Percentiles rank a stretch among this genome's conserved stretches.
These are phyloP conservation scores for Eutrema salsugineum DNA, from an alignment of 441 rosid species.

Conservation along the genomic window DNA sequence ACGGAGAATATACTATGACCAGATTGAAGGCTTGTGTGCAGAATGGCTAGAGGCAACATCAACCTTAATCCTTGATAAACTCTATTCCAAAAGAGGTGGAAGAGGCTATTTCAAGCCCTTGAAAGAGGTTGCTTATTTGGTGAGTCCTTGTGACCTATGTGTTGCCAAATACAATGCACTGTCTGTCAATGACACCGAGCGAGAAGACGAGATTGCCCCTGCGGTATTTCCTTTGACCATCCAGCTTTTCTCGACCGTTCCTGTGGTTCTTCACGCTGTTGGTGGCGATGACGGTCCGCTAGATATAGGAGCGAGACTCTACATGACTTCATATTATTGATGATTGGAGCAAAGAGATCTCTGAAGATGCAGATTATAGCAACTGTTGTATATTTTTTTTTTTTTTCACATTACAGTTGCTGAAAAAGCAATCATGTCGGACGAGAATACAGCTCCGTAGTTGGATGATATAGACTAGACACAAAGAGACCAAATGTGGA, in stretches of 20 bases:
- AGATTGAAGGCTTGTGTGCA: conserved; percentile 65
- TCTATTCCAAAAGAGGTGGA: conserved; percentile 43
- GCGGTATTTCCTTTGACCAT: conserved; percentile 68
- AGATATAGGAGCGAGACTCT: conserved; percentile 71
- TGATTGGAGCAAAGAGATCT: conserved; percentile 24
- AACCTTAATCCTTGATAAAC: conserved; percentile 59
- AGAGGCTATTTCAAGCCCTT: conserved; percentile 44
- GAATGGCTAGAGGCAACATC: conserved; percentile 92
- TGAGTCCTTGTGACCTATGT: conserved; percentile 50
- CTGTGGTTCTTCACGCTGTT: conserved; percentile 74
- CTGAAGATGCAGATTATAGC: conserved; percentile 17
- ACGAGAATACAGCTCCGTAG: background rate
- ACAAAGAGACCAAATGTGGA: conserved; percentile 9
- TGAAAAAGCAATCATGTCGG: background rate
- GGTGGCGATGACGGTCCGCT: conserved; percentile 86
- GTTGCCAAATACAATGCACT: conserved; percentile 22
- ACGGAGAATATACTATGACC: conserved; percentile 72
- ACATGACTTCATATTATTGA: conserved; percentile 64
- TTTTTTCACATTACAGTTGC: conserved; percentile 32
- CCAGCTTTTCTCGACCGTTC: conserved; percentile 64
- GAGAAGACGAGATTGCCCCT: conserved; percentile 40
- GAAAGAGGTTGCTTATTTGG: conserved; percentile 52
- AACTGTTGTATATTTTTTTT: conserved; percentile 52
- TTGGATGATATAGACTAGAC: conserved; percentile 19
- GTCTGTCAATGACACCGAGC: conserved; percentile 16